Evolutionary conservation across 768 basidiomycete genomes (phyloP), one percentile per base, ranked within the genome.

Genomic region (Termitomyces sp.): DNA sequence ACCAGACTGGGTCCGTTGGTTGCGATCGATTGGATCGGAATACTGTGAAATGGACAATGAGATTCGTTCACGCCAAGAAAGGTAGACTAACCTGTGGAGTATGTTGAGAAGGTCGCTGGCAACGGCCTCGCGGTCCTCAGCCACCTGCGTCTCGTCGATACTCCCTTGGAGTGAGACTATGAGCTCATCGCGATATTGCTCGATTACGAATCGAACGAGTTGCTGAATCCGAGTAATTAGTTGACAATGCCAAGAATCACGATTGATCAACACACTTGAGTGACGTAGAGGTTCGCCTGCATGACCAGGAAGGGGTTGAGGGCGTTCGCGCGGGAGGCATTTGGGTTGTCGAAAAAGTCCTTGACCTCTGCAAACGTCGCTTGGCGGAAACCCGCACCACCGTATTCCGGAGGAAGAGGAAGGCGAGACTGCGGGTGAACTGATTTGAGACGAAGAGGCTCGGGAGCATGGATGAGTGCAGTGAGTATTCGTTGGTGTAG

Each of bases 1-100:
- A 76, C 89, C 77, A 92, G 74, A 57, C 89, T 91, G 5, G 90
- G 90, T 4, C 91, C 91, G 67, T 91, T 94, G 51, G 88, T 90
- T 36, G 93, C 93, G 66, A 95, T 94, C 35, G 91, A 92, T 71
- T 94, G 92, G 56, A 95, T 94, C 18, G 94, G 94, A 64, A 95
- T 95, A 67, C 89, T 93, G 33, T 13, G 43, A 63, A 48, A 61
- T 44, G 56, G 36, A 36, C 43, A 43, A n/a, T 49, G 59, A 61
- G 49, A 47, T 28, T 7, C 36, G 26, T 38, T 32, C 44, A 46
- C 44, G 35, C 43, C 14, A 52, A 47, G 33, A 16, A 53, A 51
- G 33, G 12, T 28, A 46, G 33, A 60, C 72, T 64, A 60, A 87
- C 89, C 86, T 89, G 66, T 93, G 91, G 61, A 96, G 79, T 57